Base-by-base conservation (phyloP, 1,284 basidiomycete genomes). In the Volvariella surrecta region DNA sequence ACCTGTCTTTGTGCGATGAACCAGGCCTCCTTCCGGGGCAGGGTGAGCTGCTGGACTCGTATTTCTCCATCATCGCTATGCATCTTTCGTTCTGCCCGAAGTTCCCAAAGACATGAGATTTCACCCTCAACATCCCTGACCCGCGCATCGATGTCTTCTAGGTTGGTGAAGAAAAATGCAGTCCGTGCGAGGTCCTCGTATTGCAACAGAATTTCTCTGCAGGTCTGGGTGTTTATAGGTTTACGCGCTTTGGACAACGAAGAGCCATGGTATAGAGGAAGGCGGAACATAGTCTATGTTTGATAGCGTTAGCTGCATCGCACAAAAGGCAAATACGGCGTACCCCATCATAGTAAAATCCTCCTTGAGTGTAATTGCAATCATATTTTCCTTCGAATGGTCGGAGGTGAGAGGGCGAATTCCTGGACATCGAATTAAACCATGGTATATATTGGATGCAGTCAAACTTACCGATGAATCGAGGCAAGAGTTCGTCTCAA, bases 261-360 rank as follows among this genome's bases (percentile, higher is more conserved):
- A 18, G 47, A 9, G 20, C 19, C 15, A 13, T 28, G 43, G 15
- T 70, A 57, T 15, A 74, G 53, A 8, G 71, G 66, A 31, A 76
- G 58, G 13, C 67, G 54, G 43, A 74, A 73, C 11, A 76, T 45
- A 3, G 73, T 74, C 73, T 76, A 39, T 3, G 15, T 35, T 30
- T 24, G 16, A 37, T 28, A 20, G n/a, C 31, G 46, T 2, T 7
- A 19, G 39, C 11, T n/a, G n/a, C 45, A 17, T 10, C 3, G 13
- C n/a, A 6, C 6, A 7, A 19, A 19, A n/a, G n/a, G 34, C 6
- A 15, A 7, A 19, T 6, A 8, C 7, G 18, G 15, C 34, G 6
- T 15, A 35, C 34, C 7, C 34, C 34, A 8, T 35, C n/a, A n/a
- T 19, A 16, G 4, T 6, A 16, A n/a, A 16, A 35, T 6, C 15